Percentiles rank a stretch among this genome's conserved stretches.
Conservation (phyloP, 2,329 filamentous ascomycete genomes). For the Trichoderma simmonsii region DNA sequence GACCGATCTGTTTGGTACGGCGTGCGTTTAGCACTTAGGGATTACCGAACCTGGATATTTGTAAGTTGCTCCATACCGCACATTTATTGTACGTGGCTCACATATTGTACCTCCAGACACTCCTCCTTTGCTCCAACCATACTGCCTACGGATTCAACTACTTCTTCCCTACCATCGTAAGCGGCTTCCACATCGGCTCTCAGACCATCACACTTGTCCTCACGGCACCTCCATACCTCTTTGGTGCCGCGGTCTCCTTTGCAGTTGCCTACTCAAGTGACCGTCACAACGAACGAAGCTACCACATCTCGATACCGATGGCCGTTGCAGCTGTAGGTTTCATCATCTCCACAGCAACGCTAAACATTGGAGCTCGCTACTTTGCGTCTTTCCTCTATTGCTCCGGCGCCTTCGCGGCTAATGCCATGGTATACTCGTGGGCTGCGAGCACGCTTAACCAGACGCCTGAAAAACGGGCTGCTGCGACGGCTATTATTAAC, state of each 20-base stretch:
- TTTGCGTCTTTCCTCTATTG: conserved; percentile 33
- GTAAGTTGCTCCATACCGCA: background rate
- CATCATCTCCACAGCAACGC: conserved; percentile 26
- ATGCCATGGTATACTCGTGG: conserved; percentile 38
- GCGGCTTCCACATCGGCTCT: conserved; percentile 40
- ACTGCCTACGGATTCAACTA: conserved; percentile 46
- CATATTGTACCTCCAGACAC: background rate
- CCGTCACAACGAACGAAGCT: conserved; percentile 41
- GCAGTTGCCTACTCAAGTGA: conserved; percentile 34
- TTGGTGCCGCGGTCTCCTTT: conserved; percentile 30
- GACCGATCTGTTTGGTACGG: conserved; percentile 24
- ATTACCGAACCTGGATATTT: conserved; percentile 45
- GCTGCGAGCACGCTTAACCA: conserved; percentile 39
- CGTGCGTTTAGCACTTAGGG: conserved; percentile 36
- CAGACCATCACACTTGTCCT: conserved; percentile 48
- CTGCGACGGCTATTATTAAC: conserved; percentile 35
- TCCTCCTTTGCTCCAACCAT: conserved; percentile 48
- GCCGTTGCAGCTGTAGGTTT: conserved; percentile 40
- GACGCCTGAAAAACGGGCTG: conserved; percentile 44
- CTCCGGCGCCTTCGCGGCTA: conserved; percentile 34
- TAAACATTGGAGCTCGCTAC: conserved; percentile 30
- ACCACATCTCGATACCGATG: conserved; percentile 42
- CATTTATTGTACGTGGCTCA: background rate
- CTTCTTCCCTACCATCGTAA: conserved; percentile 26
- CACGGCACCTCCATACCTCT: conserved; percentile 37